These are phyloP conservation scores for Baorangia bicolor DNA, from an alignment of 768 basidiomycete species.

Conservation along the genomic window DNA sequence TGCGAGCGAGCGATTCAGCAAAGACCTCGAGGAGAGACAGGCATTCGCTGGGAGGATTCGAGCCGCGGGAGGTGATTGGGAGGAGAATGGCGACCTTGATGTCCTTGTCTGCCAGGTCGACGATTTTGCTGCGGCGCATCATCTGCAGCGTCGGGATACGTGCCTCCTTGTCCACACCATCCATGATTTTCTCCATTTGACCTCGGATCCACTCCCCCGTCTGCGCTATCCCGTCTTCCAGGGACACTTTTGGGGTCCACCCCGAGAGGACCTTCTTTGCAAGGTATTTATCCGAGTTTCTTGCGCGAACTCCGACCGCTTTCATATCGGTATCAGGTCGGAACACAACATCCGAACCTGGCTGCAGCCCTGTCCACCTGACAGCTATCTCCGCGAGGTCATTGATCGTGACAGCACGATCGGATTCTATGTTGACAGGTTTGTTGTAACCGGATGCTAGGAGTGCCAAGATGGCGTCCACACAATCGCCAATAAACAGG, in stretches of 20 bases:
- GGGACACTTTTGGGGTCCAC: slow-evolving; percentile 43
- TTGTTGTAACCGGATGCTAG: slow-evolving; percentile 35
- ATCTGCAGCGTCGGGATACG: slow-evolving; percentile 18
- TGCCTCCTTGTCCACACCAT: slow-evolving; percentile 1
- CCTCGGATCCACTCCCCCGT: slow-evolving; percentile 49
- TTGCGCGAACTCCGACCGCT: slow-evolving; percentile 47
- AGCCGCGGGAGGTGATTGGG: slow-evolving; percentile 55
- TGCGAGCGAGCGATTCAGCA: slow-evolving; percentile 41
- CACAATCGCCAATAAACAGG: slow-evolving; percentile 53
- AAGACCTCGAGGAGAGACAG: slow-evolving; percentile 43
- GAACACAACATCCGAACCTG: slow-evolving; percentile 27
- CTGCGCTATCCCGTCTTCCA: slow-evolving; percentile 46
- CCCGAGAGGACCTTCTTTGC: slow-evolving; percentile 28
- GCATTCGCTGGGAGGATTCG: slow-evolving; percentile 35
- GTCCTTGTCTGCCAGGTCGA: slow-evolving; percentile 35
- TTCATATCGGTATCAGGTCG: slow-evolving; percentile 24
- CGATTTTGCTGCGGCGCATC: slow-evolving; percentile 37
- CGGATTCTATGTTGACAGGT: slow-evolving; percentile 55
- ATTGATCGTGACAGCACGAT: slow-evolving; percentile 40
- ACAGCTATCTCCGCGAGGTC: slow-evolving; percentile 44
- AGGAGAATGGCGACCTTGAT: slow-evolving; percentile 53
- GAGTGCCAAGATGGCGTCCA: slow-evolving; percentile 48
- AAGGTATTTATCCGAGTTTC: slow-evolving; percentile 51
- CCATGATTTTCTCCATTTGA: slow-evolving; percentile 33
- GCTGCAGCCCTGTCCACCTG: slow-evolving; percentile 29